These are phyloP conservation scores for Saccharomycopsis malanga DNA, from an alignment of 805 yeast species.

Conservation along the genomic window DNA sequence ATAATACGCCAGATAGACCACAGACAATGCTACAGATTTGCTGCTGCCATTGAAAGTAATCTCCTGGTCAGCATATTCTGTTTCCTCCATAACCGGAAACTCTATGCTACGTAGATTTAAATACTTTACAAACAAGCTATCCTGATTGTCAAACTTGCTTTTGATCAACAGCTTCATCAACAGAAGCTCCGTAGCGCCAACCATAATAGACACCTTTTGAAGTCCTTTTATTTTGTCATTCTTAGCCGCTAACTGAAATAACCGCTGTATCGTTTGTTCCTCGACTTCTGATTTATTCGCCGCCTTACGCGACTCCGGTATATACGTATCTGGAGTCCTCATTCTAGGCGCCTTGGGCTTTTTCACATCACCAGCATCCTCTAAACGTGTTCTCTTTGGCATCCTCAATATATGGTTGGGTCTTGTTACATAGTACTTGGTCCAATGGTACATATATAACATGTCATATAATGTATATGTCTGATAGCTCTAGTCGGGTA, in stretches of 20 bases:
- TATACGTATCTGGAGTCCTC: not conserved
- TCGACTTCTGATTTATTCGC: not conserved
- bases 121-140: too few relatives aligned
- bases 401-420: too few relatives aligned
- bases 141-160: too few relatives aligned
- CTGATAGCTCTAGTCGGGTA: too few relatives aligned
- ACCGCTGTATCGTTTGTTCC: not conserved
- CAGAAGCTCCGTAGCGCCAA: slow-evolving; percentile 13
- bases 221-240: not conserved
- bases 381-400: too few relatives aligned
- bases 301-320: not conserved
- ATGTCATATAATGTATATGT: too few relatives aligned
- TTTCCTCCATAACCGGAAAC: too few relatives aligned
- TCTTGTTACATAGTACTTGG: too few relatives aligned
- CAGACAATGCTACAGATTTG: not conserved
- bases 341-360: too few relatives aligned
- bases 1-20: slow-evolving; percentile 7
- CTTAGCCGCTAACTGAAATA: not conserved
- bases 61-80: not conserved
- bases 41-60: not conserved
- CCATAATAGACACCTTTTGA: not conserved
- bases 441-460: too few relatives aligned
- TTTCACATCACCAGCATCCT: too few relatives aligned
- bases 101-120: too few relatives aligned
- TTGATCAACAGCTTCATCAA: slow-evolving; percentile 6